Evolutionary conservation across 129 eudicot genomes (phyloP), one percentile per base, ranked within the genome.

Genomic region (Centella asiatica): DNA sequence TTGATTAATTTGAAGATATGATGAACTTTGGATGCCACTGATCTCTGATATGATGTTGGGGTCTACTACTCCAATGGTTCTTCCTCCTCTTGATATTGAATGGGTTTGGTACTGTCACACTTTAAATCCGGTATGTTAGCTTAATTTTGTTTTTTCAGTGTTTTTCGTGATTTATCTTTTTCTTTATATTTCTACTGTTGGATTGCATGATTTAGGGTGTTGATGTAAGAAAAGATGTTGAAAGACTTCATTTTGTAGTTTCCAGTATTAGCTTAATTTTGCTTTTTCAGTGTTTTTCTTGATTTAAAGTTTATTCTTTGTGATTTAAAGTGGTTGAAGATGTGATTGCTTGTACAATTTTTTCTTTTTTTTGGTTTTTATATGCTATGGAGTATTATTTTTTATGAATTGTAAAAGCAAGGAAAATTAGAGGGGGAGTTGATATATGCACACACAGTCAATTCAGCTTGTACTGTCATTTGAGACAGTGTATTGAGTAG

Each of bases 71-170:
- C 95, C 95, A 3, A 74, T 87, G 94, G 53, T 92, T 60, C 84
- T 87, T 66, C 99, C 99, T 63, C 95, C 99, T n/a, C 72, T 92
- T 57, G 99, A 92, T 77, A 61, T 92, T 68, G 96, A 92, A 63
- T 92, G 99, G 99, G 96, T 92, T 74, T 92, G 99, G 99, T 92
- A 50, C 45, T 92, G 99, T 67, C 96, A 92, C 64, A 70, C 96
- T 53, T 66, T 92, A 58, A 82, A 87, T 67, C 84, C 88, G 85
- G 99, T 87, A 80, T 37, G 78, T 60, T 20, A 28, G 23, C 13
- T 57, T 13, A 24, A 37, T 44, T 57, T 39, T 10, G n/a, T 42
- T 42, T 49, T 80, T 23, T 42, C 20, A 22, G 27, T 56, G 60
- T 37, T 24, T 52, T 17, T 56, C 15, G 3, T 53, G 2, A 25